phyloP scores from a whole-genome alignment of 805 yeast genomes.

The Schizosaccharomyces octosporus region DNA sequence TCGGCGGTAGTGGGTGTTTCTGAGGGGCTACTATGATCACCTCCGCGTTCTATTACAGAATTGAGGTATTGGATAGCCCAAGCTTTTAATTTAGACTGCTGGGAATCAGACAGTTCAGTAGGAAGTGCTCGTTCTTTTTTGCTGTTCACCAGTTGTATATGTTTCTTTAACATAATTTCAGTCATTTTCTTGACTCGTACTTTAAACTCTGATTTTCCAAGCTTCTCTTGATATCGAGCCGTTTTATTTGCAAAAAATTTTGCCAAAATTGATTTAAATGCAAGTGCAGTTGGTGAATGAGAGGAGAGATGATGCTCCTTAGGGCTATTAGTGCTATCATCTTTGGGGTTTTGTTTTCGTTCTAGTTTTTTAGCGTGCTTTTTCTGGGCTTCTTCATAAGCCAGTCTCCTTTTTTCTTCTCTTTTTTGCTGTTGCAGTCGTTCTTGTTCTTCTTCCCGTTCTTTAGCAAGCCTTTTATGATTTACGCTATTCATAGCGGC shows the following conservation, averaged over 20 bases:
- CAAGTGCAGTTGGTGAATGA: background rate
- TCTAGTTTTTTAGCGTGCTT: background rate
- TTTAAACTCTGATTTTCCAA: slow-evolving; percentile 53
- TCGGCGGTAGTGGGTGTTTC: background rate
- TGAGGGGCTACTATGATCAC: background rate
- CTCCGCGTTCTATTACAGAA: slow-evolving; percentile 15
- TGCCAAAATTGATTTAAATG: background rate
- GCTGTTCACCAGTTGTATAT: slow-evolving; percentile 18
- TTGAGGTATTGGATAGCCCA: slow-evolving; percentile 45
- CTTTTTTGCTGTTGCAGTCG: background rate
- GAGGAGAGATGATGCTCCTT: background rate
- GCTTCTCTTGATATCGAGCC: background rate
- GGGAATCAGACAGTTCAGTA: slow-evolving; percentile 32
- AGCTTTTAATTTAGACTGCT: slow-evolving; percentile 40
- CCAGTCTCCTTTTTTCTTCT: background rate
- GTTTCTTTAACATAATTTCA: slow-evolving; percentile 36
- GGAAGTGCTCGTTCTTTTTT: slow-evolving; percentile 18
- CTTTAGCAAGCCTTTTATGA: slow-evolving; percentile 15
- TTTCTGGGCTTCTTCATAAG: background rate
- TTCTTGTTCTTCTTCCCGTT: slow-evolving; percentile 2
- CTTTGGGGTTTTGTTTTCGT: background rate
- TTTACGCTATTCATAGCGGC: slow-evolving; percentile 14
- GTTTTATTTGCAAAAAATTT: background rate
- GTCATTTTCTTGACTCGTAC: slow-evolving; percentile 41
- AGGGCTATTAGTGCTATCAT: background rate